Percentiles rank a stretch among this genome's conserved stretches.
Evolutionary conservation across 2,329 filamentous ascomycete species (phyloP).

Genomic region (Calonectria honghensis): DNA sequence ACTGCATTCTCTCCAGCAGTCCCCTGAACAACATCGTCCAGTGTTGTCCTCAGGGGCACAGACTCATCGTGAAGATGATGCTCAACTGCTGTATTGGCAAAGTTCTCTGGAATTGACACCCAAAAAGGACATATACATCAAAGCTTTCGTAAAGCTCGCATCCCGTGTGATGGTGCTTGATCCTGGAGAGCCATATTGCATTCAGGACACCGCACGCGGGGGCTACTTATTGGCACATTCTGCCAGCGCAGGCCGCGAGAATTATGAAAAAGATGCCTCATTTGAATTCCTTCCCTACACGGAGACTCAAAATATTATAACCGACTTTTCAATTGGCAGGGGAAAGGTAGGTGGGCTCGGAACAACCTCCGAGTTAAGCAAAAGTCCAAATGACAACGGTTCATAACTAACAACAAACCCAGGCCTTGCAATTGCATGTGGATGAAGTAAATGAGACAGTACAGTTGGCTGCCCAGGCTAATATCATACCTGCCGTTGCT

Average conservation of each 20-base stretch:
- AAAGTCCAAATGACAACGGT: not conserved
- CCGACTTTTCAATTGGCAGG: slow-evolving; percentile 13
- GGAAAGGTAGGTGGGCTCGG: not conserved
- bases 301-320: not conserved
- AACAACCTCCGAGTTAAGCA: not conserved
- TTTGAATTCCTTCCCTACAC: not conserved
- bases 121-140: not conserved
- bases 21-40: not conserved
- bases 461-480: not conserved
- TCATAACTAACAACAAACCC: not conserved
- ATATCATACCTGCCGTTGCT: slow-evolving; percentile 1
- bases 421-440: slow-evolving; percentile 7
- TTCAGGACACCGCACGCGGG: not conserved
- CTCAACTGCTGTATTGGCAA: slow-evolving; percentile 2
- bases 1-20: slow-evolving; percentile 5
- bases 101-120: not conserved
- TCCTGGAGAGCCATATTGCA: slow-evolving; percentile 6
- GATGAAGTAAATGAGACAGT: not conserved
- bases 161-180: not conserved
- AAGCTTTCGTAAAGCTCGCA: slow-evolving; percentile 15
- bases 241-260: not conserved
- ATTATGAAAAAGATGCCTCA: not conserved
- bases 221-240: slow-evolving; percentile 6
- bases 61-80: not conserved
- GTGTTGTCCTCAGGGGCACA: not conserved